These are phyloP conservation scores for Cupressus sempervirens DNA, from an alignment of 75 land plant genomes.

Conservation along the genomic window DNA sequence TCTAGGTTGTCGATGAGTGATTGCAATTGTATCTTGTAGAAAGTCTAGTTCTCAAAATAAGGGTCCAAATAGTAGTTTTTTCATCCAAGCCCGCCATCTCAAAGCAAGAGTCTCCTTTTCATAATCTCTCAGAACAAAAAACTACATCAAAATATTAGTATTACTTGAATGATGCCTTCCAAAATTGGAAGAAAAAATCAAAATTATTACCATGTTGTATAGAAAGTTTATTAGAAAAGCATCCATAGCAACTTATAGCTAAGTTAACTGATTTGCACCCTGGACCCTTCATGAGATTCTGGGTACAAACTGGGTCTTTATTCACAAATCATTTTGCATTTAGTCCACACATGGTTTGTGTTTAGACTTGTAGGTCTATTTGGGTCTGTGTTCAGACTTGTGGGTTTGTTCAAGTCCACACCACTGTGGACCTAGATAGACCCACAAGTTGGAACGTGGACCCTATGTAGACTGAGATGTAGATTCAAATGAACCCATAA, in stretches of 20 bases:
- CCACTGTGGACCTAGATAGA: no score
- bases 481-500: no score
- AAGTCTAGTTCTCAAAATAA: slow-evolving; percentile 75
- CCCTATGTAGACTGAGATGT: no score
- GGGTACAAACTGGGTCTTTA: no score
- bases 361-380: no score
- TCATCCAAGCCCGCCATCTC: slow-evolving; percentile 99
- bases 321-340: no score
- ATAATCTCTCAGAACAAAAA: slow-evolving; percentile 98
- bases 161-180: background rate
- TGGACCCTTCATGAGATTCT: no score
- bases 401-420: no score
- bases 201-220: background rate
- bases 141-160: slow-evolving; percentile 30
- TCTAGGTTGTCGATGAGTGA: slow-evolving; percentile 96
- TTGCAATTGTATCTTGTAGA: slow-evolving; percentile 95
- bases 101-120: slow-evolving; percentile 75
- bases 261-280: no score
- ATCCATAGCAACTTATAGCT: background rate
- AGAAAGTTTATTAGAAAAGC: background rate
- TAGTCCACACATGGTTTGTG: no score
- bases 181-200: background rate
- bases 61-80: slow-evolving; percentile 83
- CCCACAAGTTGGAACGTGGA: no score
- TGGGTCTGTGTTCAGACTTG: no score